Evolutionary conservation across 2,329 filamentous ascomycete species (phyloP).

Genomic region (Endoconidiophora laricicola): DNA sequence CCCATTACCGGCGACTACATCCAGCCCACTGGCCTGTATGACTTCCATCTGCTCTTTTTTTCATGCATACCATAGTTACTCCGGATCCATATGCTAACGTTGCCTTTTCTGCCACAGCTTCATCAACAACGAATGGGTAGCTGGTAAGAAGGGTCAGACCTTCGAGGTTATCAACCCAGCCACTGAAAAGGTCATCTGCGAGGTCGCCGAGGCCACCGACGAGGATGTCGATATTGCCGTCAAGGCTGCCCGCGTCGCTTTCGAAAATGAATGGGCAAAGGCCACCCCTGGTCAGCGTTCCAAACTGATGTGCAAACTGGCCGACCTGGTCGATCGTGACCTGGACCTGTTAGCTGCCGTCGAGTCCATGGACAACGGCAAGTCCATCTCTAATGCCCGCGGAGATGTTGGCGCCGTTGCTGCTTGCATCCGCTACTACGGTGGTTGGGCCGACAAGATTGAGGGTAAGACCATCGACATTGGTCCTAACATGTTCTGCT

Average conservation of each 20-base stretch:
- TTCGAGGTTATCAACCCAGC: constrained; percentile 16
- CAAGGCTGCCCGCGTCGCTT: constrained; percentile 30
- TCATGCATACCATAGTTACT: not conserved
- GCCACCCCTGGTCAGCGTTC: constrained; percentile 24
- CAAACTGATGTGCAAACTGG: constrained; percentile 28
- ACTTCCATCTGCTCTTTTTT: constrained; percentile 10
- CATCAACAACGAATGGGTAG: constrained; percentile 84
- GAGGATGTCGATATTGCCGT: constrained; percentile 32
- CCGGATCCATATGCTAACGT: constrained; percentile 4
- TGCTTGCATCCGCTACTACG: constrained; percentile 26
- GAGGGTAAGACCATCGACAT: constrained; percentile 24
- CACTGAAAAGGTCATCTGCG: constrained; percentile 15
- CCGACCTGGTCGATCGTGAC: constrained; percentile 25
- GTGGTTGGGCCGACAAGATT: constrained; percentile 24
- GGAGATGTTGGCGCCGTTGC: constrained; percentile 22
- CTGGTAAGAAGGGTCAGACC: constrained; percentile 12
- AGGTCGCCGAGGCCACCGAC: constrained; percentile 30
- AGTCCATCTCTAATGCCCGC: constrained; percentile 24
- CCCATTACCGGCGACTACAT: constrained; percentile 43
- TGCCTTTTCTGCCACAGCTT: constrained; percentile 34
- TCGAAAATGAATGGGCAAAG: constrained; percentile 27
- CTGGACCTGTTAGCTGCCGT: constrained; percentile 27
- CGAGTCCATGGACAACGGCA: constrained; percentile 30
- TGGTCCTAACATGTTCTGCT: constrained; percentile 32
- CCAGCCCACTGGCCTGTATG: constrained; percentile 47